phyloP scores from a whole-genome alignment of 352 stramenopile species.

The Phytophthora sp. region DNA sequence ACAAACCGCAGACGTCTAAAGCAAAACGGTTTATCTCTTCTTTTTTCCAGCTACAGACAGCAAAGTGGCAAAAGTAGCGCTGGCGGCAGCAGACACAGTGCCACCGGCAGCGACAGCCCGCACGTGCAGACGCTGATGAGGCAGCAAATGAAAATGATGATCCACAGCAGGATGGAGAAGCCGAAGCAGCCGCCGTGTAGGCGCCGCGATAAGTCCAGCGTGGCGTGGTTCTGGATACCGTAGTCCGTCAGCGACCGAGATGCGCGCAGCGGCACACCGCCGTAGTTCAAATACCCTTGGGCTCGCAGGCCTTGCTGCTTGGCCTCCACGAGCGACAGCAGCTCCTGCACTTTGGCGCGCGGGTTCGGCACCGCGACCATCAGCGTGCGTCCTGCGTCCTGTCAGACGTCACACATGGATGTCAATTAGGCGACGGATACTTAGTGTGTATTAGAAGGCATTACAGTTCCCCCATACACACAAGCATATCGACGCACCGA shows the following conservation, averaged over 20 bases:
- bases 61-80: slow-evolving; percentile 72
- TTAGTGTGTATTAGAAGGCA: too few species aligned
- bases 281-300: slow-evolving; percentile 59
- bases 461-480: too few species aligned
- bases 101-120: slow-evolving; percentile 65
- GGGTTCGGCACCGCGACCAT: slow-evolving; percentile 40
- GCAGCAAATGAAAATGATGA: slow-evolving; percentile 78
- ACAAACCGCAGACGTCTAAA: neutral
- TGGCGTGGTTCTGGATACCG: slow-evolving; percentile 73
- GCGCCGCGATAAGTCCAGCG: slow-evolving; percentile 51
- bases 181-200: slow-evolving; percentile 72
- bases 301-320: slow-evolving; percentile 18
- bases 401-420: neutral
- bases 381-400: slow-evolving; percentile 52
- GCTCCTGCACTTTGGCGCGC: slow-evolving; percentile 42
- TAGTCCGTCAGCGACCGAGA: slow-evolving; percentile 61
- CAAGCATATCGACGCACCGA: slow-evolving; percentile 53
- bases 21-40: slow-evolving; percentile 3
- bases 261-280: slow-evolving; percentile 59
- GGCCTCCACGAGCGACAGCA: slow-evolving; percentile 42
- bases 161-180: slow-evolving; percentile 79
- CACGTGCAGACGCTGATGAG: slow-evolving; percentile 78
- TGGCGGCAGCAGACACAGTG: slow-evolving; percentile 60
- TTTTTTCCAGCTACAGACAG: slow-evolving; percentile 49
- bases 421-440: too few species aligned